phyloP scores from a whole-genome alignment of 2,329 filamentous ascomycete species.

The Xylariaceae sp. region DNA sequence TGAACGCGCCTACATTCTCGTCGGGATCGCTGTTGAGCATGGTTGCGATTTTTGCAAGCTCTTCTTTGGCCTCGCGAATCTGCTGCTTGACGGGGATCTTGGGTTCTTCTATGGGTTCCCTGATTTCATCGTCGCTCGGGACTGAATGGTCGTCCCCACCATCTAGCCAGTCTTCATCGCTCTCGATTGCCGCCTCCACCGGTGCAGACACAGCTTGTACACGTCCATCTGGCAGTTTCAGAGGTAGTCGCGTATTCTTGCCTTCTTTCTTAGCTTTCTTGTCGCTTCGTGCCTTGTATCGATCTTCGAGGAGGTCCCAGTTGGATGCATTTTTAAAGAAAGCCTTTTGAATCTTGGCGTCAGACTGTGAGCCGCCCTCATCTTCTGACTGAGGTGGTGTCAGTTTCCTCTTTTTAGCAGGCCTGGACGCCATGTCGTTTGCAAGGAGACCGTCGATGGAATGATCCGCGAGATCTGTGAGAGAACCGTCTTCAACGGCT shows the following conservation, averaged over 20 bases:
- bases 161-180: constrained; percentile 63
- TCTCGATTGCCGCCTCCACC: constrained; percentile 59
- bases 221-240: constrained; percentile 78
- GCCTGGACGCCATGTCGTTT: constrained; percentile 45
- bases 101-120: constrained; percentile 45
- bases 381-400: constrained; percentile 51
- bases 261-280: constrained; percentile 65
- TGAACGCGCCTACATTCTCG: constrained; percentile 79
- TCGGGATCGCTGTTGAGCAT: constrained; percentile 90
- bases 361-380: constrained; percentile 36
- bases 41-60: constrained; percentile 78
- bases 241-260: constrained; percentile 68
- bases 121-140: constrained; percentile 36
- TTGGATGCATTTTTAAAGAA: constrained; percentile 73
- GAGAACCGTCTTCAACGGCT: no score
- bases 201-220: constrained; percentile 59
- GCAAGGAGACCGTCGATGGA: neutral
- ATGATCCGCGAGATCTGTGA: neutral
- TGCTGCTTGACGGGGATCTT: constrained; percentile 74
- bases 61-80: constrained; percentile 84
- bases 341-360: constrained; percentile 50
- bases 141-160: constrained; percentile 55
- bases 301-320: constrained; percentile 87
- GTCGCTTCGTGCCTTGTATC: constrained; percentile 71
- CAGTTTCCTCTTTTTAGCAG: constrained; percentile 57